These are phyloP conservation scores for Thelonectria blattea DNA, from an alignment of 2,329 filamentous ascomycete genomes.

Conservation along the genomic window DNA sequence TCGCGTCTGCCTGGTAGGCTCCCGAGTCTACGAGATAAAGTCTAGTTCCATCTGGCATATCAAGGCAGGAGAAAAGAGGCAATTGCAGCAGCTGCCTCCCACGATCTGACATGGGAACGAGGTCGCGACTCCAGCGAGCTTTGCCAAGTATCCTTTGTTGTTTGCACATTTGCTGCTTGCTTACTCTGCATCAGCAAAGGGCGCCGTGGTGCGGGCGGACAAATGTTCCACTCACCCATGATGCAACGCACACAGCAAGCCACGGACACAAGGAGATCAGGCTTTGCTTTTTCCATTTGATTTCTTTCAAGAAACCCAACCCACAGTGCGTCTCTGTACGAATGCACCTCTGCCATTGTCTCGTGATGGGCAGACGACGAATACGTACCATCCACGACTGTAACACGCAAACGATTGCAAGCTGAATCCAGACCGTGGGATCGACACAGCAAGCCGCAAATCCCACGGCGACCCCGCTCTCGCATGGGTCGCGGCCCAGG, in stretches of 20 bases:
- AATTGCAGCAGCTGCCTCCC: background rate
- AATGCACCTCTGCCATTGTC: background rate
- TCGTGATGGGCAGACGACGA: no score
- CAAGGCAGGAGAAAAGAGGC: background rate
- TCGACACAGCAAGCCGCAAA: slow-evolving; percentile 18
- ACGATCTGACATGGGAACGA: background rate
- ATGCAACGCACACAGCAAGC: background rate
- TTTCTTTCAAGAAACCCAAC: background rate
- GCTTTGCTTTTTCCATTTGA: background rate
- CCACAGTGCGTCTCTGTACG: background rate
- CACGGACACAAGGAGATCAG: background rate
- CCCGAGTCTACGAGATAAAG: background rate
- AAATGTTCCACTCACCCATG: background rate
- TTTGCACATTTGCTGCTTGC: background rate
- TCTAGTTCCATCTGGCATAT: background rate
- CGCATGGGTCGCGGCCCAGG: background rate
- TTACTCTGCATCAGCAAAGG: background rate
- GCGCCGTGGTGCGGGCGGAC: background rate
- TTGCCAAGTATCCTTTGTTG: background rate
- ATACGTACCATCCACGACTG: no score
- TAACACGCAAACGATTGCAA: no score
- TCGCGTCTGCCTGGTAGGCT: background rate
- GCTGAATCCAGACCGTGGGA: slow-evolving; percentile 13
- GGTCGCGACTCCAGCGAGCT: background rate
- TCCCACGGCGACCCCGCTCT: slow-evolving; percentile 10